phyloP scores from a whole-genome alignment of 2,329 filamentous ascomycete genomes.

The Apiospora phragmitis region DNA sequence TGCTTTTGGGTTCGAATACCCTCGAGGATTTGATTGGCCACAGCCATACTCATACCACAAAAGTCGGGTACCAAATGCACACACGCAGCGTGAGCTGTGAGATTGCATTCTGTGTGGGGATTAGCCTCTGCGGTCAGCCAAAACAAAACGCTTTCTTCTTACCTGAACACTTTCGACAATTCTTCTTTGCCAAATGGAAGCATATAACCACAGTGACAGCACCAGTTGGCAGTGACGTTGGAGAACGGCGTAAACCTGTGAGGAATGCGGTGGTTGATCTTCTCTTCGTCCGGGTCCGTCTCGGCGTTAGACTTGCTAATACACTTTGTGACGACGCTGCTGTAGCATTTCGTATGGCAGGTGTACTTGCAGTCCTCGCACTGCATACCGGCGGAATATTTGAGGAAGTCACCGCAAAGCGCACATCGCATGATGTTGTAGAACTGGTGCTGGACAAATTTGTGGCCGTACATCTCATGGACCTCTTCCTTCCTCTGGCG shows the following conservation, averaged over 20 bases:
- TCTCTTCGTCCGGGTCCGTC: constrained; percentile 97
- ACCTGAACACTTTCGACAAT: constrained; percentile 89
- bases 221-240: constrained; percentile 98
- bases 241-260: constrained; percentile 97
- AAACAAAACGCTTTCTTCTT: constrained; percentile 32
- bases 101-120: constrained; percentile 69
- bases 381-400: constrained; percentile 98
- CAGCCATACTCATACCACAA: constrained; percentile 98
- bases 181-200: constrained; percentile 94
- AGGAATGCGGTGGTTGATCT: constrained; percentile 98
- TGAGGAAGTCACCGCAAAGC: constrained; percentile 95
- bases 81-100: constrained; percentile 89
- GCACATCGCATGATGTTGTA: constrained; percentile 99
- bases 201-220: constrained; percentile 97
- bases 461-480: constrained; percentile 98
- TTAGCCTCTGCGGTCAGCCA: constrained; percentile 26
- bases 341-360: constrained; percentile 96
- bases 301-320: constrained; percentile 99
- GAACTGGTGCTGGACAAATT: constrained; percentile 97
- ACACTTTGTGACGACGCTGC: constrained; percentile 96
- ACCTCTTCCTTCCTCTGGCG: constrained; percentile 98
- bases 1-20: constrained; percentile 81
- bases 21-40: constrained; percentile 89
- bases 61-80: constrained; percentile 97
- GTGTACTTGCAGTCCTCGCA: constrained; percentile 99